Percentiles rank a stretch among this genome's conserved stretches.
phyloP scores from a whole-genome alignment of 129 eudicot species.

The Artemisia annua region DNA sequence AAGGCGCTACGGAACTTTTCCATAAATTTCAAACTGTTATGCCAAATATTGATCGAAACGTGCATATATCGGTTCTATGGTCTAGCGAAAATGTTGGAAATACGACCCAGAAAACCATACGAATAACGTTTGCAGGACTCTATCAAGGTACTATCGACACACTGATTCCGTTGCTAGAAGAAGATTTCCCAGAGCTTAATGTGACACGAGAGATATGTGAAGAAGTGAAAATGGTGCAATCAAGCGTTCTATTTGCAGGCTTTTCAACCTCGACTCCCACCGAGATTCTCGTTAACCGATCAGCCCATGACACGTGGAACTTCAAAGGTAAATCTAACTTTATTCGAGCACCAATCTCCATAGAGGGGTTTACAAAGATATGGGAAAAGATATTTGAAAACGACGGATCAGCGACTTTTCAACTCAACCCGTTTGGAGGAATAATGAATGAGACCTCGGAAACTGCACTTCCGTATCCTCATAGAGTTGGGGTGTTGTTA shows the following conservation, averaged over 20 bases:
- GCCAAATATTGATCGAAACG: constrained; percentile 13
- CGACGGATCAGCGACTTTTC: background rate
- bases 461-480: constrained; percentile 7
- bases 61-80: constrained; percentile 25
- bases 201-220: constrained; percentile 21
- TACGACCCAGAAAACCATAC: background rate
- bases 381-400: constrained; percentile 17
- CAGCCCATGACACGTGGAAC: background rate
- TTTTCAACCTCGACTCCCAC: no score
- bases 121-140: constrained; percentile 15
- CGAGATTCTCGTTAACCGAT: constrained; percentile 18
- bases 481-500: constrained; percentile 19
- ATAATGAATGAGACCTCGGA: background rate
- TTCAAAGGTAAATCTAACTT: constrained; percentile 38
- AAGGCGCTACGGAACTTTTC: constrained; percentile 22
- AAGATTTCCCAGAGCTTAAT: constrained; percentile 33
- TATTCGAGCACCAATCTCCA: constrained; percentile 1
- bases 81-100: background rate
- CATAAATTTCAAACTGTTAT: constrained; percentile 32
- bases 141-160: constrained; percentile 30
- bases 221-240: constrained; percentile 41
- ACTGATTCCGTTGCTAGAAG: constrained; percentile 20
- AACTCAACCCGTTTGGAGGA: background rate
- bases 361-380: constrained; percentile 5
- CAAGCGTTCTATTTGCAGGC: constrained; percentile 14